Conservation (phyloP, 2,329 filamentous ascomycete genomes). For the Clonostachys solani region DNA sequence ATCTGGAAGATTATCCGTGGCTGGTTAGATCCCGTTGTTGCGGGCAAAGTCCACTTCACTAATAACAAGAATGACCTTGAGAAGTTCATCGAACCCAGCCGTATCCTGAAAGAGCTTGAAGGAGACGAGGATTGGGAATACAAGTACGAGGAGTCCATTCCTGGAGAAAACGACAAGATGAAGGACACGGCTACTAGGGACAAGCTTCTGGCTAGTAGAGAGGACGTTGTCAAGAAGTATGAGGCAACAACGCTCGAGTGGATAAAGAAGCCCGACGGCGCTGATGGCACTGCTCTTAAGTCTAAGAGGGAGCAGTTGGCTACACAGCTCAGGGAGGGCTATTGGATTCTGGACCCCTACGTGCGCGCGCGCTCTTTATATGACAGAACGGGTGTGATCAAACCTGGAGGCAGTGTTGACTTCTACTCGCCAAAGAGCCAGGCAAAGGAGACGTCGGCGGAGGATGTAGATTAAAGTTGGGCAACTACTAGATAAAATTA, state of each 20-base stretch:
- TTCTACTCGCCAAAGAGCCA: constrained; percentile 50
- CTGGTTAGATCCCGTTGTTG: constrained; percentile 96
- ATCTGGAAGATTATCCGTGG: constrained; percentile 94
- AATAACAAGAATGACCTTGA: constrained; percentile 76
- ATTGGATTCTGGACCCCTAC: constrained; percentile 89
- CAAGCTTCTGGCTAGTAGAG: constrained; percentile 58
- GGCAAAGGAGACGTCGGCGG: constrained; percentile 25
- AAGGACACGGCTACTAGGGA: constrained; percentile 60
- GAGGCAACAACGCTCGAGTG: constrained; percentile 73
- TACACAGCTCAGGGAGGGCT: constrained; percentile 63
- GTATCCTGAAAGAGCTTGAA: constrained; percentile 79
- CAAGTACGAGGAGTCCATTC: constrained; percentile 70
- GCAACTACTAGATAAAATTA: not conserved
- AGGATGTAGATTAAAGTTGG: constrained; percentile 37
- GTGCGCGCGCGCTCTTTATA: constrained; percentile 79
- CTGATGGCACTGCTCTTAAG: constrained; percentile 41
- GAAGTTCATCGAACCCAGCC: constrained; percentile 64
- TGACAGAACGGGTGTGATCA: constrained; percentile 73
- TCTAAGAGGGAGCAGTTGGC: constrained; percentile 59
- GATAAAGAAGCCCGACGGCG: constrained; percentile 48
- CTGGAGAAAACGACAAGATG: constrained; percentile 75
- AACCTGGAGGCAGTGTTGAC: constrained; percentile 60
- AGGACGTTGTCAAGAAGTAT: constrained; percentile 64
- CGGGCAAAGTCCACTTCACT: constrained; percentile 89
- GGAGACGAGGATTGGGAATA: constrained; percentile 85